Percentiles rank a stretch among this genome's conserved stretches.
These are phyloP conservation scores for Quercus suber DNA, from an alignment of 306 rosid species.

Conservation along the genomic window DNA sequence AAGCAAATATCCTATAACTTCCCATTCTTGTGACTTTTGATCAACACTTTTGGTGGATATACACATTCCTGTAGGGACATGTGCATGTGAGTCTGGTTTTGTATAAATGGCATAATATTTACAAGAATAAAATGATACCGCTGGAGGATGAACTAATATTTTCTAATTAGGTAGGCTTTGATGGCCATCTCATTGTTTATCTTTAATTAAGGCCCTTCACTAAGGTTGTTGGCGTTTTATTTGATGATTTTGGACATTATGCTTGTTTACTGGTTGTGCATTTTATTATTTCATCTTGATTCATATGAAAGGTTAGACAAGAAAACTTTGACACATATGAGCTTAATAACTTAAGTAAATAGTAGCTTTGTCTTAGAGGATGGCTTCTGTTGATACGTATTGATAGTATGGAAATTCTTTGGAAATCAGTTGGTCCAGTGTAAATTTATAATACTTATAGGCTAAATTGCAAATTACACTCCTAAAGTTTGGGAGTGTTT, in stretches of 20 bases:
- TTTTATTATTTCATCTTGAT: neutral
- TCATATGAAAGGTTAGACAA: neutral
- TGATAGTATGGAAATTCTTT: neutral
- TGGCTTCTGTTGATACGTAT: neutral
- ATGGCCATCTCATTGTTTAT: neutral
- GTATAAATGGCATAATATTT: neutral
- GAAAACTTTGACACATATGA: neutral
- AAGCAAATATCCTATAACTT: conserved; percentile 17
- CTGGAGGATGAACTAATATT: neutral
- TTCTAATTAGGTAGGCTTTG: neutral
- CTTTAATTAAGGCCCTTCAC: neutral
- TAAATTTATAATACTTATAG: neutral
- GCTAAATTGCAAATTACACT: no score
- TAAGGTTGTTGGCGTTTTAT: neutral
- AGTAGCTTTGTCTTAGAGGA: neutral
- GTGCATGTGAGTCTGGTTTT: neutral
- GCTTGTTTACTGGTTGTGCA: neutral
- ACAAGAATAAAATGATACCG: neutral
- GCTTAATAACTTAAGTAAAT: neutral
- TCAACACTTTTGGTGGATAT: neutral
- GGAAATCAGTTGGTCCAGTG: neutral
- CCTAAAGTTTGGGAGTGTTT: no score
- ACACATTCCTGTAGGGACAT: neutral
- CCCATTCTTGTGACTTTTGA: neutral
- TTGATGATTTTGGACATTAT: neutral